Percentiles rank a stretch among this genome's conserved stretches.
Conservation (phyloP, 169 alveolate genomes). For the Perkinsus olseni region DNA sequence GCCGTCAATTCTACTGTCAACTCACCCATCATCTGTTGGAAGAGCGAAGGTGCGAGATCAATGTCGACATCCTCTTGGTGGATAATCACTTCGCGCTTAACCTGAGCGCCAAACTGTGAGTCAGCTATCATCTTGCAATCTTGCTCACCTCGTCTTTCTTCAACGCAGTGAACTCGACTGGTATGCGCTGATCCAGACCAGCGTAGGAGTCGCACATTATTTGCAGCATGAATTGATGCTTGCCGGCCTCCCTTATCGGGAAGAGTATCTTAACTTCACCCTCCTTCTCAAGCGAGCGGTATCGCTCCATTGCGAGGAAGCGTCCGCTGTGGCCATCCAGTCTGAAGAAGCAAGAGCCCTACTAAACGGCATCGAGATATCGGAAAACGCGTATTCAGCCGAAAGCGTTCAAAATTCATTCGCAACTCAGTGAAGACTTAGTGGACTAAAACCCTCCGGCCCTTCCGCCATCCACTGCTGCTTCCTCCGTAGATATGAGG, state of each 20-base stretch:
- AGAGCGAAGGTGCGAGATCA: constrained; percentile 31
- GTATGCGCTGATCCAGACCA: constrained; percentile 22
- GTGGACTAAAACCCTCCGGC: too few species aligned
- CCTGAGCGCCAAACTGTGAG: too few species aligned
- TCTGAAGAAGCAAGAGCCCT: too few species aligned
- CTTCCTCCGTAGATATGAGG: too few species aligned
- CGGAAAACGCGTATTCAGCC: too few species aligned
- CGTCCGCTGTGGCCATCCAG: constrained; percentile 16
- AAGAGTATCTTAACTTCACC: constrained; percentile 27
- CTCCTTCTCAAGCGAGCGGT: constrained; percentile 17
- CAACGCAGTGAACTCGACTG: constrained; percentile 21
- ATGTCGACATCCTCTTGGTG: constrained; percentile 33
- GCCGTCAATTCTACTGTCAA: not conserved
- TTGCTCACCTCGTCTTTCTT: not conserved
- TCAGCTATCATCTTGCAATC: not conserved
- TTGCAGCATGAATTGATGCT: constrained; percentile 13
- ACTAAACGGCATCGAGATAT: too few species aligned
- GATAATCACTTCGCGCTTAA: constrained; percentile 19
- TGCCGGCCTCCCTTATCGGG: constrained; percentile 20
- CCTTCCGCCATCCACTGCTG: too few species aligned
- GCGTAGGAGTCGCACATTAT: constrained; percentile 34
- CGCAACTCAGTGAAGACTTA: too few species aligned
- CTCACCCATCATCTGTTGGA: constrained; percentile 37
- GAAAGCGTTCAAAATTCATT: too few species aligned
- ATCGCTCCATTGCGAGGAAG: constrained; percentile 17